Percentiles rank a stretch among this genome's conserved stretches.
These are phyloP conservation scores for Backusella westeae DNA, from an alignment of 192 early-diverging fungal species.

Conservation along the genomic window DNA sequence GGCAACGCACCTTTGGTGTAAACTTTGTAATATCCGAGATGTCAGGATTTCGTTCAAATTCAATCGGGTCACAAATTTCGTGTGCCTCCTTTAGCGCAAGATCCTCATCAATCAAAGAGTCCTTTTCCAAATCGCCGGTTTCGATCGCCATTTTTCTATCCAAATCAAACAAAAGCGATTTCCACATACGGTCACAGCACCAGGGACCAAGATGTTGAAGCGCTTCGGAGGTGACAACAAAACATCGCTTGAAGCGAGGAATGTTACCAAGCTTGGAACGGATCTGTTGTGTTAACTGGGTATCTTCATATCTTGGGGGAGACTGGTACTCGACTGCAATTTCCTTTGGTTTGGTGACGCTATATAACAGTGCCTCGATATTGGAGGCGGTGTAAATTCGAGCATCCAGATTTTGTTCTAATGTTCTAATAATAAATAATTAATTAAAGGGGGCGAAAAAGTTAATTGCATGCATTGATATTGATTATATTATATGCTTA, in stretches of 20 bases:
- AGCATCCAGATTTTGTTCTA: conserved; percentile 56
- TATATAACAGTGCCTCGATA: conserved; percentile 21
- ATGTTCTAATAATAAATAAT: conserved; percentile 25
- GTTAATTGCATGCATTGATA: neutral
- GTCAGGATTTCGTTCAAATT: conserved; percentile 31
- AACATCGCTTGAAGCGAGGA: conserved; percentile 40
- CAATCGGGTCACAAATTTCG: conserved; percentile 10
- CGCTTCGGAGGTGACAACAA: conserved; percentile 39
- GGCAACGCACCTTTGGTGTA: conserved; percentile 67
- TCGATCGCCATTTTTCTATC: neutral
- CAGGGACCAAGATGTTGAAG: conserved; percentile 71
- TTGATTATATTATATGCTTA: neutral
- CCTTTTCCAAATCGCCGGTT: neutral
- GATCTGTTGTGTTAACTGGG: conserved; percentile 41
- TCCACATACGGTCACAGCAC: conserved; percentile 74
- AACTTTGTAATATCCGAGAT: conserved; percentile 30
- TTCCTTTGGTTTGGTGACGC: conserved; percentile 45
- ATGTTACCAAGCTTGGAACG: conserved; percentile 31
- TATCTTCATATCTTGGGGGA: conserved; percentile 41
- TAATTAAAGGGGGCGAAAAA: neutral
- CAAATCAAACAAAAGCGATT: conserved; percentile 43
- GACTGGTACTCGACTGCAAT: conserved; percentile 48
- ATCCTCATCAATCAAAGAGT: conserved; percentile 17
- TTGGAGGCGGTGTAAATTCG: conserved; percentile 57
- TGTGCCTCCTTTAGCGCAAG: conserved; percentile 16